Evolutionary conservation across 495 filamentous ascomycete genomes (phyloP).

Genomic region (Lophiotrema nucula): DNA sequence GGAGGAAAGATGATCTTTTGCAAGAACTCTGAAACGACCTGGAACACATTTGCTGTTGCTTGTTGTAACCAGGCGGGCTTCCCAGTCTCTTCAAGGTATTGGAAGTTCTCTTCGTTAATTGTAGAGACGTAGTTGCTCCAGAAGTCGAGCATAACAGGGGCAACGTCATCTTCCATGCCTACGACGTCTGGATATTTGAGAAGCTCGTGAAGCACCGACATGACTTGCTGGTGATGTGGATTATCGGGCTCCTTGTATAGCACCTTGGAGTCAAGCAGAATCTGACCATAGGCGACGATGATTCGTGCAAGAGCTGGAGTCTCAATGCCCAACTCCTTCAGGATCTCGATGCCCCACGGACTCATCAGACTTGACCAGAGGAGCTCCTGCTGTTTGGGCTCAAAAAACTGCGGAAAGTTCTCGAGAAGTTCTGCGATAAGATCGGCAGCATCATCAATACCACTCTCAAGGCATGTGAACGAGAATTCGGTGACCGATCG

Average conservation of each 20-base stretch:
- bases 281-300: constrained; percentile 29
- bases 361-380: constrained; percentile 55
- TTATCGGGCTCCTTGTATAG: constrained; percentile 22
- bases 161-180: constrained; percentile 73
- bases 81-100: constrained; percentile 36
- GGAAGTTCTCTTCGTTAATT: constrained; percentile 43
- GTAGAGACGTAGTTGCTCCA: constrained; percentile 73
- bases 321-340: constrained; percentile 26
- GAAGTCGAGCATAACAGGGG: constrained; percentile 75
- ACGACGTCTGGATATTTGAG: constrained; percentile 70
- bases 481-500: constrained; percentile 54
- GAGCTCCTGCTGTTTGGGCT: constrained; percentile 49
- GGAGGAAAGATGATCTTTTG: constrained; percentile 53
- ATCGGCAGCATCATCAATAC: constrained; percentile 61
- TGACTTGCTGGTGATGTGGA: constrained; percentile 23
- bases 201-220: constrained; percentile 55
- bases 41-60: constrained; percentile 46
- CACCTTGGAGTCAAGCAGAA: constrained; percentile 14
- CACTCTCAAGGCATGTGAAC: constrained; percentile 56
- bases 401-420: constrained; percentile 64
- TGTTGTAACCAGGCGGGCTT: constrained; percentile 40
- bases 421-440: constrained; percentile 63
- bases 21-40: constrained; percentile 60
- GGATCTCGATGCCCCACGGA: constrained; percentile 27
- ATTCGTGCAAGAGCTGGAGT: constrained; percentile 26